Evolutionary conservation across 208 protist genomes (phyloP), one percentile per base, ranked within the genome.

Genomic region (Leishmania tarentolae): DNA sequence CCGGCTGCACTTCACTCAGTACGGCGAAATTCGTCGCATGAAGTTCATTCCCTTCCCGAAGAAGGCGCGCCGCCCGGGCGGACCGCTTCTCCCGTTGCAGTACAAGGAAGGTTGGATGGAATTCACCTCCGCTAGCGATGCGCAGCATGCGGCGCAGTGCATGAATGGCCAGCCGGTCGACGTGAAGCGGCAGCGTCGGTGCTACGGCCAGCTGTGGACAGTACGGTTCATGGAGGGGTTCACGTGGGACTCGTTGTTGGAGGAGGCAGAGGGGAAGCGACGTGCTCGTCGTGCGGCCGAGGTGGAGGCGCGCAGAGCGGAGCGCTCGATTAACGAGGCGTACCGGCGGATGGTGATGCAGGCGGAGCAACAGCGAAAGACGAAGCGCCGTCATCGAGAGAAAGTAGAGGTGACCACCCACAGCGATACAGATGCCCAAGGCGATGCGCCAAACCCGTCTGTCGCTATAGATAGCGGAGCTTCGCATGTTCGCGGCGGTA

Each of bases 41-140:
- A 86, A 85, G 68, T 97, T 97, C 59, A 83, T 91, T 15, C 91
- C 92, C 0, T 95, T 91, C 70, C 94, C 92, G 19, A 94, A 94
- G 78, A 95, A 94, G 81, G 88, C 92, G 68, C 91, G 88, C 2
- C 87, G 92, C 17, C 89, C 91, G 61, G 91, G 92, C 44, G 92
- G 90, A 6, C 87, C 91, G 2, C 78, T 94, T 53, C 83, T 93
- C 7, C 92, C 91, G 3, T 84, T 94, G 76, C 94, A 92, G 76
- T 97, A 93, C 81, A 91, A 90, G 79, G 85, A 93, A 50, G 94
- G 92, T 13, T 94, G 92, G 88, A 86, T 97, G 79, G 92, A 97
- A 86, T 96, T 97, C 78, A 81, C 83, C 6, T 50, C 75, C 3
- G 83, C 68, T 40, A 86, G 57, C 8, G 90, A 89, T 76, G 94